Evolutionary conservation across 1,284 basidiomycete species (phyloP).

Genomic region (Trichosporon inkin): DNA sequence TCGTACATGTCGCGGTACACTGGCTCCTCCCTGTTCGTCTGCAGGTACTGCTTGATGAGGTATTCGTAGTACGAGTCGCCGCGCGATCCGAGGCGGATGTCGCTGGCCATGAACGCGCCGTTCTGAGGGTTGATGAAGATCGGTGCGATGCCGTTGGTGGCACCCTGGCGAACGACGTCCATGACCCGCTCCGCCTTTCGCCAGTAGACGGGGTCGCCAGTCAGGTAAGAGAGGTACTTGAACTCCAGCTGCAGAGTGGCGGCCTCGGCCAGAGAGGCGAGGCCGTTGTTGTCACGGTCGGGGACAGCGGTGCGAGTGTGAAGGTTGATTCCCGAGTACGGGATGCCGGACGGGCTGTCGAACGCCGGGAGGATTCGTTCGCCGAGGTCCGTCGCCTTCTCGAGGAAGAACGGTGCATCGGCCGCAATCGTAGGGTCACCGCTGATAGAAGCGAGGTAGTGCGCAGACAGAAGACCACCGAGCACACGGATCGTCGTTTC

Average conservation of each 20-base stretch:
- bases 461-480: conserved; percentile 77
- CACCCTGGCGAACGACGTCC: conserved; percentile 39
- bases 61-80: conserved; percentile 97
- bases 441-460: conserved; percentile 58
- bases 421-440: conserved; percentile 50
- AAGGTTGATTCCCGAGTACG: conserved; percentile 74
- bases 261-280: conserved; percentile 78
- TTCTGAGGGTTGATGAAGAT: conserved; percentile 72
- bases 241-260: conserved; percentile 83
- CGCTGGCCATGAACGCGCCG: conserved; percentile 67
- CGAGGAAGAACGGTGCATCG: conserved; percentile 65
- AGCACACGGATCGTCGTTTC: conserved; percentile 82
- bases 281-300: conserved; percentile 62
- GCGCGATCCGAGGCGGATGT: conserved; percentile 83
- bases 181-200: conserved; percentile 68
- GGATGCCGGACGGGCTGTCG: conserved; percentile 74
- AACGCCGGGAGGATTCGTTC: conserved; percentile 83
- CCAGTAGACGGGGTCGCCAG: conserved; percentile 75
- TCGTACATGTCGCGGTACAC: conserved; percentile 87
- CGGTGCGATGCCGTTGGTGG: conserved; percentile 62
- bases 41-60: conserved; percentile 65
- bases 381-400: conserved; percentile 72
- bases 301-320: conserved; percentile 61
- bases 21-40: conserved; percentile 64
- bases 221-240: conserved; percentile 77